Evolutionary conservation across 2,329 filamentous ascomycete genomes (phyloP).

Genomic region (Calonectria pauciramosa): DNA sequence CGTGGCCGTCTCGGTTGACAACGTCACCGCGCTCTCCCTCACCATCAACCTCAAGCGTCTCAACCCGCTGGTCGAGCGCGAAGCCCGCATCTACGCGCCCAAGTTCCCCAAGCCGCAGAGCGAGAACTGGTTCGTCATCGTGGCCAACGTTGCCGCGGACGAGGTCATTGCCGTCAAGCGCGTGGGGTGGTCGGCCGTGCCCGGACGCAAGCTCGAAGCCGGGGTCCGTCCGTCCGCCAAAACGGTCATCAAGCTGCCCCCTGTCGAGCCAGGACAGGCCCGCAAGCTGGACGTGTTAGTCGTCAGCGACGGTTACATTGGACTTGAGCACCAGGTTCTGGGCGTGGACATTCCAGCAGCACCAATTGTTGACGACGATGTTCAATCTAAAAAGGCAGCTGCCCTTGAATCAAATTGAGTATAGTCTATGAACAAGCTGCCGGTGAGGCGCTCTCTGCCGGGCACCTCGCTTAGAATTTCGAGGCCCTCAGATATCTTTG

Average conservation of each 20-base stretch:
- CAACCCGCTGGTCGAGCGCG: constrained; percentile 75
- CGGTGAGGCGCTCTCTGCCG: constrained; percentile 16
- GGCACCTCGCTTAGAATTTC: constrained; percentile 13
- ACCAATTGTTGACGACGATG: constrained; percentile 63
- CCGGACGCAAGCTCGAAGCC: constrained; percentile 50
- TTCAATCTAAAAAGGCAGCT: constrained; percentile 56
- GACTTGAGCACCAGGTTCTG: constrained; percentile 70
- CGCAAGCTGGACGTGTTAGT: constrained; percentile 81
- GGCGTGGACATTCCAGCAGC: constrained; percentile 66
- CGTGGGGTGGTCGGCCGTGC: constrained; percentile 74
- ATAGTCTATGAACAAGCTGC: constrained; percentile 35
- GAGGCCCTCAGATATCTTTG: constrained; percentile 21
- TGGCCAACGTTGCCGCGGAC: constrained; percentile 76
- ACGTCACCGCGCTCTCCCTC: constrained; percentile 73
- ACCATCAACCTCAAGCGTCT: constrained; percentile 74
- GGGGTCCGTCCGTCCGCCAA: constrained; percentile 66
- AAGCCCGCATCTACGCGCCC: constrained; percentile 86
- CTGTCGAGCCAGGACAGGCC: constrained; percentile 57
- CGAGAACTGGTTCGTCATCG: constrained; percentile 91
- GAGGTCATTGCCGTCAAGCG: constrained; percentile 91
- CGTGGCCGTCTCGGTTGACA: constrained; percentile 72
- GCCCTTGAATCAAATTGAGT: constrained; percentile 36
- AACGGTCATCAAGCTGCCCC: constrained; percentile 73
- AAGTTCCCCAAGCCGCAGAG: constrained; percentile 94
- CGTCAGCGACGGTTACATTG: constrained; percentile 89